phyloP scores from a whole-genome alignment of 257 asterid genomes.

The Nemophila menziesii region DNA sequence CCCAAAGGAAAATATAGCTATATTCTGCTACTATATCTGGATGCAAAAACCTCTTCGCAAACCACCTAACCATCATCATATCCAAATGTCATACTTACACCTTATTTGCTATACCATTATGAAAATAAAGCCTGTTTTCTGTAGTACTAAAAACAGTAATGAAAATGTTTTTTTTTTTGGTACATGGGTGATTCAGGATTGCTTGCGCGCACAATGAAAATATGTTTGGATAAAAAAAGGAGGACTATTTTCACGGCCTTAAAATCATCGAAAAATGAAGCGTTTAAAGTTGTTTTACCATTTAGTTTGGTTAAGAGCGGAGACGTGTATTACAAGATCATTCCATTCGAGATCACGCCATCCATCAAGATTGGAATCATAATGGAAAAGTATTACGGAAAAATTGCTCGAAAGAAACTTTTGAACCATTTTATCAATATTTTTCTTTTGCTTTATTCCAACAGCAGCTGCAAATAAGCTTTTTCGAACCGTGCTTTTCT shows the following conservation, averaged over 20 bases:
- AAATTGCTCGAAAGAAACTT: slow-evolving; percentile 61
- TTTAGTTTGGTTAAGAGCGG: slow-evolving; percentile 72
- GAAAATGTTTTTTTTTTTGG: too few species aligned
- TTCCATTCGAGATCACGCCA: slow-evolving; percentile 70
- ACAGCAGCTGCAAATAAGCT: slow-evolving; percentile 53
- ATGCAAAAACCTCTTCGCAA: slow-evolving; percentile 66
- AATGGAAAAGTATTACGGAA: slow-evolving; percentile 83
- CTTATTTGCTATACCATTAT: too few species aligned
- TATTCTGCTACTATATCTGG: slow-evolving; percentile 66
- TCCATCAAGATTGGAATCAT: slow-evolving; percentile 62
- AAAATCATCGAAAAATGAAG: not conserved
- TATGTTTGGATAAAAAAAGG: too few species aligned
- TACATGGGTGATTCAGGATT: too few species aligned
- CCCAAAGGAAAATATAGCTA: slow-evolving; percentile 62
- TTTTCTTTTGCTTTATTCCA: slow-evolving; percentile 67
- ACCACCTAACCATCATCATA: slow-evolving; percentile 74
- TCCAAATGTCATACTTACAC: too few species aligned
- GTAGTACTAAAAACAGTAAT: too few species aligned
- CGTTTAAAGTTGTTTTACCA: slow-evolving; percentile 29
- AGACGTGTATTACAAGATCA: slow-evolving; percentile 46
- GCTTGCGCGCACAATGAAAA: too few species aligned
- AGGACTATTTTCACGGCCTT: too few species aligned
- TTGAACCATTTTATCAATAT: slow-evolving; percentile 46
- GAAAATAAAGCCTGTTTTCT: too few species aligned
- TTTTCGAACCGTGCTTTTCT: slow-evolving; percentile 31